Evolutionary conservation across 345 rosid genomes (phyloP).

Genomic region (Angophora floribunda): DNA sequence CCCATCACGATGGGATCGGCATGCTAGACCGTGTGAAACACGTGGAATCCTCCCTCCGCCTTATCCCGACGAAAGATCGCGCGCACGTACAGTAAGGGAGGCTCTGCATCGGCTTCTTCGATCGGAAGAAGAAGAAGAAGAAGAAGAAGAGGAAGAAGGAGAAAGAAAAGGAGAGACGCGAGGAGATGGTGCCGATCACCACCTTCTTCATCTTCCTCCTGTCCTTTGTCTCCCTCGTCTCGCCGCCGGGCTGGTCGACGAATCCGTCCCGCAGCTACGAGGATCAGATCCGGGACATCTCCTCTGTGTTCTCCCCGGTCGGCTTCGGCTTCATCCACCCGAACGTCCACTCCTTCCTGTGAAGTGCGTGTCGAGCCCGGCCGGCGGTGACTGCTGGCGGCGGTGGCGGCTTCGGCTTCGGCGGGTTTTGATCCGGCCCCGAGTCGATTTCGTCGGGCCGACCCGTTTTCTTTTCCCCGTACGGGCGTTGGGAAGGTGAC

Average conservation of each 20-base stretch:
- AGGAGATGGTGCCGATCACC: constrained; percentile 9
- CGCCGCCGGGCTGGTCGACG: background rate
- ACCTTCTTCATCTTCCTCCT: constrained; percentile 7
- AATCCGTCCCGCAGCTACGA: background rate
- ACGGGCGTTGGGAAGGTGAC: background rate
- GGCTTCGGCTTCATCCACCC: constrained; percentile 1
- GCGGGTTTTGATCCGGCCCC: background rate
- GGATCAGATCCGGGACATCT: background rate
- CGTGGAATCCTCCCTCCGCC: background rate
- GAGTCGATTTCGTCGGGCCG: background rate
- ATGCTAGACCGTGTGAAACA: background rate
- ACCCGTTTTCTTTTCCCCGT: background rate
- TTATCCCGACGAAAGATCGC: background rate
- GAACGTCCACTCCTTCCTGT: background rate
- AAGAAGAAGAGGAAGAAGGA: too few species aligned
- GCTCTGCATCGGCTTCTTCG: background rate
- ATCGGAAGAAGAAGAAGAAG: background rate
- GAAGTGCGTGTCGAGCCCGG: background rate
- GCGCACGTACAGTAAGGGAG: background rate
- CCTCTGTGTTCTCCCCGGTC: background rate
- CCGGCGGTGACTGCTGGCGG: background rate
- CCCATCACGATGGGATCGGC: background rate
- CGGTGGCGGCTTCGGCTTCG: background rate
- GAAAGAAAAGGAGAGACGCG: background rate
- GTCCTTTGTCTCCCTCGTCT: background rate